phyloP scores from a whole-genome alignment of 371 early-diverging fungal species.

The Mucor lusitanicus region DNA sequence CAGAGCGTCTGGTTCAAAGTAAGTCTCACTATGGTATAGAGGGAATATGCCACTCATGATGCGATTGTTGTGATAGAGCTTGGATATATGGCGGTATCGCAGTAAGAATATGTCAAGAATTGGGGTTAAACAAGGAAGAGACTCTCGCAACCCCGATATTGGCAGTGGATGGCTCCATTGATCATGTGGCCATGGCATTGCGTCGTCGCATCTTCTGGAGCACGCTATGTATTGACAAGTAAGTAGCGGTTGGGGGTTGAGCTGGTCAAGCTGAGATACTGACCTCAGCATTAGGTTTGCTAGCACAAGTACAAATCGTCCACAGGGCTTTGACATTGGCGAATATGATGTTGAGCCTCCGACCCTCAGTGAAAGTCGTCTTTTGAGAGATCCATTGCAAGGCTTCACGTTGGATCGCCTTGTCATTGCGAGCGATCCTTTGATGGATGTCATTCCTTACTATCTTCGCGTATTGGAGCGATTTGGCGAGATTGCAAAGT shows the following conservation, averaged over 20 bases:
- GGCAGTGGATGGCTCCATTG: constrained; percentile 33
- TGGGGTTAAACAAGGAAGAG: constrained; percentile 60
- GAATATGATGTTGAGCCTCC: constrained; percentile 59
- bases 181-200: constrained; percentile 56
- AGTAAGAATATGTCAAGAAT: constrained; percentile 59
- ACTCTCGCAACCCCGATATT: constrained; percentile 34
- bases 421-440: constrained; percentile 30
- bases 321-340: constrained; percentile 55
- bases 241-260: constrained; percentile 9
- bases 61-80: constrained; percentile 26
- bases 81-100: constrained; percentile 72
- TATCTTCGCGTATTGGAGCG: constrained; percentile 35
- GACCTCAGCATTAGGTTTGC: constrained; percentile 30
- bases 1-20: constrained; percentile 58
- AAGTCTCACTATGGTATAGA: not conserved
- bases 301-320: constrained; percentile 58
- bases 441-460: constrained; percentile 29
- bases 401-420: constrained; percentile 29
- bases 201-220: constrained; percentile 65
- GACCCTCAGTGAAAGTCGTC: constrained; percentile 47
- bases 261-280: not conserved
- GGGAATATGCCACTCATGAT: not conserved
- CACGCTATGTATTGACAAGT: constrained; percentile 53
- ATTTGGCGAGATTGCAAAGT: constrained; percentile 54
- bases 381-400: constrained; percentile 35